Evolutionary conservation across 257 asterid genomes (phyloP).

Genomic region (Ehretia macrophylla): DNA sequence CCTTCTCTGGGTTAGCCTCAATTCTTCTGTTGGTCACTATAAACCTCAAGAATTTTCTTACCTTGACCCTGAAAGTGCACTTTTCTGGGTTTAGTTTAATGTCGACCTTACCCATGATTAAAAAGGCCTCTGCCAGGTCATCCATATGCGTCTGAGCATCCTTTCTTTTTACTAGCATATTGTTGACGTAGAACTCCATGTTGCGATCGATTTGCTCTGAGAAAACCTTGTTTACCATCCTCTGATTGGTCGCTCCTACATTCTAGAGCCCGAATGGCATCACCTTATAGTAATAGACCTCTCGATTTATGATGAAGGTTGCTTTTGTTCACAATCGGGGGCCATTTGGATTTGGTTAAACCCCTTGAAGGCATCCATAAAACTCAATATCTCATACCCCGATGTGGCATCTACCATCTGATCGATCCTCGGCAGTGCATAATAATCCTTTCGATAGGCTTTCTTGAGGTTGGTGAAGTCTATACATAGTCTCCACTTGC

Average conservation of each 20-base stretch:
- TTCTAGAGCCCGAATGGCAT: neutral
- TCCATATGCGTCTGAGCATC: no score
- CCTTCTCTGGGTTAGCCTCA: no score
- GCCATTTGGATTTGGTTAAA: neutral
- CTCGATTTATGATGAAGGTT: no score
- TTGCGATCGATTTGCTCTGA: neutral
- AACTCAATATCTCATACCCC: neutral
- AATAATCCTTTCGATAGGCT: neutral
- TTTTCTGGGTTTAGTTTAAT: no score
- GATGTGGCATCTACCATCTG: neutral
- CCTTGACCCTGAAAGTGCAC: no score
- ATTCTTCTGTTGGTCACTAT: no score
- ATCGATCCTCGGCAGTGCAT: neutral
- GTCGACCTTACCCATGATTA: no score
- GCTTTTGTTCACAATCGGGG: neutral
- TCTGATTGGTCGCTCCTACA: neutral
- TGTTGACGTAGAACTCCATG: neutral
- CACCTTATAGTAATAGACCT: neutral
- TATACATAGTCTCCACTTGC: neutral
- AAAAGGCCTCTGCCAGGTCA: no score
- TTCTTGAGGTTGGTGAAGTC: neutral
- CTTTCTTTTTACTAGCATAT: no score
- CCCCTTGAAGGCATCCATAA: conserved; percentile 1
- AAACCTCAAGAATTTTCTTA: no score
- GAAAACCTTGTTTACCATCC: neutral